Evolutionary conservation across 306 rosid species (phyloP), one percentile per base, ranked within the genome.

Genomic region (Castanea sativa): DNA sequence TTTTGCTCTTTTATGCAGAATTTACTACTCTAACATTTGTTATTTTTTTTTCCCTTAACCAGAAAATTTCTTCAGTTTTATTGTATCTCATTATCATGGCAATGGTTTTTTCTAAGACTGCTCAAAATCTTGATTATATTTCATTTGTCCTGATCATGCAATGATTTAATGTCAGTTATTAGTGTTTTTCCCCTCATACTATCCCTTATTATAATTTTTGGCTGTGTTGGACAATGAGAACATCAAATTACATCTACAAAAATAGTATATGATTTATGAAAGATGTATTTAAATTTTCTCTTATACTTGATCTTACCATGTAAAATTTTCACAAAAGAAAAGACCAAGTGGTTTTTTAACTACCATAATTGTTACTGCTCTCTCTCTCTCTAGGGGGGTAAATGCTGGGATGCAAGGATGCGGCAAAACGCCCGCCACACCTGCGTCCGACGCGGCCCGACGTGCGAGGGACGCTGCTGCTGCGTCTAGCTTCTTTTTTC

Each of bases 1-100:
- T 73, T 53, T 55, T 71, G 14, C 45, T 72, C 35, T 82, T 58
- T 71, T 63, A 45, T 38, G 79, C 51, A 63, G 65, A 80, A 78
- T 35, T 7, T 63, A 35, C 72, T 67, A 2, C 3, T 67, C 52
- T 67, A 9, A 9, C 9, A 25, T 3, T 19, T 67, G 25, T 29
- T 33, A 6, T 32, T 67, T 67, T 8, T 35, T 32, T 67, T 18
- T 18, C 6, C 45, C 71, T 16, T 25, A 3, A 19, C 71, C 32
- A 29, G 9, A 49, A 65, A 65, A 1, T 2, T 32, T 65, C 18
- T 65, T 65, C 49, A 30, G 8, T 15, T 2, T 63, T 63, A 5
- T 12, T 63, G 45, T 18, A 65, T 65, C 67, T 32, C 35, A 21
- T 23, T 60, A 19, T 65, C 43, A 18, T 18, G 71, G 6, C 19